Base-by-base conservation (phyloP, 1,139 yeast genomes). In the Pichia sp. region DNA sequence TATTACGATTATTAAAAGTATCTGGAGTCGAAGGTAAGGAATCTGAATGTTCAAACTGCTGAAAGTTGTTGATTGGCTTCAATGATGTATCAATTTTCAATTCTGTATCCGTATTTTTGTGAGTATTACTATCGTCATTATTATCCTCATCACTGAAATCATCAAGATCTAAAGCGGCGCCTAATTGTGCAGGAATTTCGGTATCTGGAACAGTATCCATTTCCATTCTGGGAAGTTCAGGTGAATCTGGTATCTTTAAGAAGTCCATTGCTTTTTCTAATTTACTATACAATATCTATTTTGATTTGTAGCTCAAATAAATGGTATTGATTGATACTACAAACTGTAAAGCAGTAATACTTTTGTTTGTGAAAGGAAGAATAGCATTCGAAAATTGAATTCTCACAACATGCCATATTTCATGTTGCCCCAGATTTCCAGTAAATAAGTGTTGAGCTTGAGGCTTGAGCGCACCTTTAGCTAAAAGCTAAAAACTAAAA, bases 151-250 rank as follows among this genome's bases (percentile, higher is more conserved):
- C 49, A 18, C 25, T 29, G 4, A 35, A 44, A 39, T 44, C 43
- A 30, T 44, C 49, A 11, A 51, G 45, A 27, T 51, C 47, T 7
- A 51, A 43, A 26, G 42, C 46, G 29, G 53, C 51, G 6, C 46
- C 46, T 27, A 51, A 32, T 26, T 39, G 32, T 3, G 44, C 34
- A 8, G 53, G 48, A n/a, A 51, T 51, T 25, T 34, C 30, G 1
- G 46, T 34, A 5, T 18, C 32, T 27, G 52, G 50, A 6, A 39
- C 11, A 11, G 7, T 28, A 18, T 44, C 47, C 3, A 11, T 32
- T 29, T 48, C 53, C 9, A 40, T 35, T 4, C 1, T 9, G 3
- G 52, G 48, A 27, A 51, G 26, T 8, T 42, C 9, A 2, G 53
- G 53, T 3, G 52, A 46, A 26, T 42, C 49, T 1, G 51, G 53